Percentiles rank a stretch among this genome's conserved stretches.
These are phyloP conservation scores for Pseudopithomyces chartarum DNA, from an alignment of 2,329 filamentous ascomycete genomes.

Conservation along the genomic window DNA sequence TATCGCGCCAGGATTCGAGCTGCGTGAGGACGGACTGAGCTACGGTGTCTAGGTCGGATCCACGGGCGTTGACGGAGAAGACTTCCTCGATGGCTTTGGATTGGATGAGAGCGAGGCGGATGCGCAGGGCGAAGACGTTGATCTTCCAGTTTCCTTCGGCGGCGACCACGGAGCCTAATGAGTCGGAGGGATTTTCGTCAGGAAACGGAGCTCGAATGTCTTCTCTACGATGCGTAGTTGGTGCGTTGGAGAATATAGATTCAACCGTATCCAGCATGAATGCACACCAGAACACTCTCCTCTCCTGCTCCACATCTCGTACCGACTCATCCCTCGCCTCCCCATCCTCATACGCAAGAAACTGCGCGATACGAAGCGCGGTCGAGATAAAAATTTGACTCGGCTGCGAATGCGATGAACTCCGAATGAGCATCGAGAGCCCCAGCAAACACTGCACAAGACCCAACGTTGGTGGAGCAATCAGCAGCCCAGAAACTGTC, in stretches of 20 bases:
- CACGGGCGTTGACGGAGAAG: conserved; percentile 14
- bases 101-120: conserved; percentile 26
- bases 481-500: conserved; percentile 19
- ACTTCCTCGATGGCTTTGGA: conserved; percentile 30
- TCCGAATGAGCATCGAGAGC: conserved; percentile 21
- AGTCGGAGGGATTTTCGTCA: conserved; percentile 17
- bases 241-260: conserved; percentile 22
- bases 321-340: not conserved
- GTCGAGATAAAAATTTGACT: conserved; percentile 26
- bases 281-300: conserved; percentile 31
- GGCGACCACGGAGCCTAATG: conserved; percentile 21
- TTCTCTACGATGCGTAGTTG: conserved; percentile 23
- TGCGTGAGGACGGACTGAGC: conserved; percentile 11
- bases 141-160: conserved; percentile 28
- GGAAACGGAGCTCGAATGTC: conserved; percentile 20
- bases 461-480: conserved; percentile 21
- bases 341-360: conserved; percentile 24
- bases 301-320: conserved; percentile 23
- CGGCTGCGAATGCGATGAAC: conserved; percentile 16
- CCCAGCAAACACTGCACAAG: conserved; percentile 31
- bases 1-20: conserved; percentile 20
- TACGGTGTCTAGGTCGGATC: conserved; percentile 8
- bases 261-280: conserved; percentile 25
- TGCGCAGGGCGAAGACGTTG: conserved; percentile 26
- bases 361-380: conserved; percentile 27